phyloP scores from a whole-genome alignment of 768 basidiomycete species.

The Rhodotorula babjevae region DNA sequence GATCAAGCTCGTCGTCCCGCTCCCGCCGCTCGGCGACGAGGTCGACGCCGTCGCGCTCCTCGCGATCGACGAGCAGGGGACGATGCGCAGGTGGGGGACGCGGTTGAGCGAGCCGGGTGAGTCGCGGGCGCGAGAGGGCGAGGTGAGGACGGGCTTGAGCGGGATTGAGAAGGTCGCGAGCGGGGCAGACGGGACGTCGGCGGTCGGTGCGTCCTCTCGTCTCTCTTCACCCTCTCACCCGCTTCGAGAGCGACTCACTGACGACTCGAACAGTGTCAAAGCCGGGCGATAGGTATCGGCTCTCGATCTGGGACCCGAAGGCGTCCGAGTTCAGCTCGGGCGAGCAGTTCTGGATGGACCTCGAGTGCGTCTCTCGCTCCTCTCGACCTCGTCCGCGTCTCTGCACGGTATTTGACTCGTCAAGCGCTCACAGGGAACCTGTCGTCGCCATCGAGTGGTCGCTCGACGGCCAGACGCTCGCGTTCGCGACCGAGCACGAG shows the following conservation, averaged over 20 bases:
- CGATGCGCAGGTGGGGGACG: slow-evolving; percentile 8
- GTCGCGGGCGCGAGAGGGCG: neutral
- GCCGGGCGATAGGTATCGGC: slow-evolving; percentile 60
- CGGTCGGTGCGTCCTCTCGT: slow-evolving; percentile 58
- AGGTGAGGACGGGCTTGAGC: neutral
- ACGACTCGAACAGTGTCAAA: slow-evolving; percentile 56
- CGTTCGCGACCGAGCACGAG: neutral
- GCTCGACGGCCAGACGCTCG: slow-evolving; percentile 9
- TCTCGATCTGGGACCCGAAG: slow-evolving; percentile 95
- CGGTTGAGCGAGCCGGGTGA: neutral
- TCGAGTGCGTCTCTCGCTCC: slow-evolving; percentile 1
- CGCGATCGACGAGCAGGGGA: slow-evolving; percentile 9
- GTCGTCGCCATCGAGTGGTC: slow-evolving; percentile 30
- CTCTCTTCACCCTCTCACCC: too few relatives aligned
- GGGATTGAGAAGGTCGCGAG: slow-evolving; percentile 60
- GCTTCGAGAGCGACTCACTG: too few relatives aligned
- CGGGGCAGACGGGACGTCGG: slow-evolving; percentile 87
- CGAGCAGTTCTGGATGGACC: slow-evolving; percentile 62
- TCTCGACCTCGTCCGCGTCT: too few relatives aligned
- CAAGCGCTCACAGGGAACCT: slow-evolving; percentile 7
- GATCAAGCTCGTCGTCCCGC: too few relatives aligned
- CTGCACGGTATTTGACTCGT: too few relatives aligned
- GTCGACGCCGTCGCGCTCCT: neutral
- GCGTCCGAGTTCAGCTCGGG: slow-evolving; percentile 90
- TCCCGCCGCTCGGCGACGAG: neutral